Base-by-base conservation (phyloP, 371 early-diverging fungal species). In the Homolaphlyctis polyrhiza region DNA sequence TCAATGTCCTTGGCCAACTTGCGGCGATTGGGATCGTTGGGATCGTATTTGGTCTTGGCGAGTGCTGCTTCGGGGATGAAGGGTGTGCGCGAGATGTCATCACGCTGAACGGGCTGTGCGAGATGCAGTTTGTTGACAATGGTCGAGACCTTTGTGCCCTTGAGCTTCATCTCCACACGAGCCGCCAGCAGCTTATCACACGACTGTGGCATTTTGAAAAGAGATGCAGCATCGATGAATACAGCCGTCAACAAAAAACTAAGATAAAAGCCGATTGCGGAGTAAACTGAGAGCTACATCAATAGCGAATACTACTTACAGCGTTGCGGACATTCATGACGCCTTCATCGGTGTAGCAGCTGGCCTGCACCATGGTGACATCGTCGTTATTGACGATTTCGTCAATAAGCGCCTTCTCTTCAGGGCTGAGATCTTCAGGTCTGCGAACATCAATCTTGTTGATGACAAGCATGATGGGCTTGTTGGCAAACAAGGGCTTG, bases 401-500 rank as follows among this genome's bases (percentile, higher is more conserved):
- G 68, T 94, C 87, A 67, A 93, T 85, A 70, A 89, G 78, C 35
- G 71, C 80, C 60, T 84, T 80, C 39, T 95, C 93, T 62, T 86
- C 90, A 27, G 79, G 81, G 50, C 80, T 78, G 25, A 98, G 74
- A 62, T 94, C 89, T 65, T 92, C 95, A 34, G 89, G 86, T 47
- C 84, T 84, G 79, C 81, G 85, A 48, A 90, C 84, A 79, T 99
- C 99, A 67, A 93, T 95, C 84, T 99, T 99, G 86, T 94, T 96
- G 66, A 99, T 81, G 49, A 99, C 95, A 59, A 99, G 86, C 30
- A 99, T 70, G 58, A 92, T 93, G 32, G 98, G 98, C 83, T 99
- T 98, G 84, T 96, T 98, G 73, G 94, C 94, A 65, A 99, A 98
- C 63, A 99, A 85, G 6, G 99, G 99, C 81, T 95, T 93, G 79